Evolutionary conservation across 1,284 basidiomycete species (phyloP).

Genomic region (Cryptococcus sp.): DNA sequence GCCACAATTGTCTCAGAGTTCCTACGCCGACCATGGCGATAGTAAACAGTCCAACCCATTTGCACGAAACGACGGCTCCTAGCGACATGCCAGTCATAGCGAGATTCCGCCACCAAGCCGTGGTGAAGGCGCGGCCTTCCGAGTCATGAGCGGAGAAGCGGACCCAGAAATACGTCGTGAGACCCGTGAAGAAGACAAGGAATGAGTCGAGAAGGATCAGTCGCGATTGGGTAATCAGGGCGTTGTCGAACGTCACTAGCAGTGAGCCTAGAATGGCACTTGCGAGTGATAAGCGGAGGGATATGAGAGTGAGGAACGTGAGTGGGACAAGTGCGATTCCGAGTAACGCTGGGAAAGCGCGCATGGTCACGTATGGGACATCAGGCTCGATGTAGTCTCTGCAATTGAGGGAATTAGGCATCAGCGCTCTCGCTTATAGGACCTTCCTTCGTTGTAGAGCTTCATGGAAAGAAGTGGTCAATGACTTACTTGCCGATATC

Average conservation of each 20-base stretch:
- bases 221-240: slow-evolving; percentile 89
- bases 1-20: slow-evolving; percentile 87
- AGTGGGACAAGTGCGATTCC: slow-evolving; percentile 87
- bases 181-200: slow-evolving; percentile 94
- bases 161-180: slow-evolving; percentile 83
- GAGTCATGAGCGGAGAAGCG: slow-evolving; percentile 87
- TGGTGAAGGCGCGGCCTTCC: slow-evolving; percentile 68
- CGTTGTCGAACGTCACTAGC: slow-evolving; percentile 96
- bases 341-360: slow-evolving; percentile 83
- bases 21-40: slow-evolving; percentile 88
- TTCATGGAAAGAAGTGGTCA: neutral
- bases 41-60: slow-evolving; percentile 99
- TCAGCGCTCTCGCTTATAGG: slow-evolving; percentile 10
- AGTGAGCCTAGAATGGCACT: slow-evolving; percentile 86
- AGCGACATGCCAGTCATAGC: slow-evolving; percentile 83
- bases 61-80: slow-evolving; percentile 89
- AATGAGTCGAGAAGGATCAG: slow-evolving; percentile 97
- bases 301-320: slow-evolving; percentile 90
- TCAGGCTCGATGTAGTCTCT: slow-evolving; percentile 71
- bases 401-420: slow-evolving; percentile 2
- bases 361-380: slow-evolving; percentile 96
- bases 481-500: slow-evolving; percentile 85
- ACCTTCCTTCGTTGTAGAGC: neutral
- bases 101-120: slow-evolving; percentile 91
- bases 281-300: slow-evolving; percentile 83